Base-by-base conservation (phyloP, 2,329 filamentous ascomycete species). In the Pseudocercospora musae region DNA sequence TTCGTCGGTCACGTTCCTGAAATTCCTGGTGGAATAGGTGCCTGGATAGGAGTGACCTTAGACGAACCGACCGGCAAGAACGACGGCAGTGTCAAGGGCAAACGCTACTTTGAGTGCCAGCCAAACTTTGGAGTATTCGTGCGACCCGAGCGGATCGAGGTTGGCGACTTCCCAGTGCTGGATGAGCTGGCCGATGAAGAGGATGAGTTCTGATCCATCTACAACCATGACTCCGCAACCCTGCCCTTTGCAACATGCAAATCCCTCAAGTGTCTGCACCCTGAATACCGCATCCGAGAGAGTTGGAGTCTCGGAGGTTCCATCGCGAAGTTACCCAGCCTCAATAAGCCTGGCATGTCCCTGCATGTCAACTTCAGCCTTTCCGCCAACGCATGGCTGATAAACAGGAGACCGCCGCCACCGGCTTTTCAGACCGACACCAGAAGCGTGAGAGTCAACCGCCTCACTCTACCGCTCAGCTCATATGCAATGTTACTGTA, bases 41-140 rank as follows among this genome's bases (percentile, higher is more conserved):
- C 77, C 78, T 95, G 91, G 91, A 81, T 94, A 20, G 91, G 90
- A 44, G 80, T 95, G 57, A 74, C 74, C 23, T 82, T 93, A 58
- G 90, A 94, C 73, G 90, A 94, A 77, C 90, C 91, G 1, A 88
- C 89, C 48, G 91, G 90, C 60, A 91, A 90, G 80, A 95, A 94
- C 72, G 90, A 94, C 74, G 91, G 91, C 63, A 88, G 86, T 69
- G 85, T 92, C 68, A 77, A 78, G 61, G 81, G 80, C 46, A 84
- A 82, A 67, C 81, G 87, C 67, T 94, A 93, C 77, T 95, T 92
- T 83, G 80, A 84, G 56, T 87, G 87, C 58, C 74, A 79, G 65
- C 78, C 86, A 62, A 93, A 92, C 75, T 86, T 85, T 69, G 91
- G 91, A 33, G 88, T 92, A 20, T 92, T 95, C 77, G 89, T 93